Evolutionary conservation across 257 asterid genomes (phyloP).

Genomic region (Solanum lignicaule): DNA sequence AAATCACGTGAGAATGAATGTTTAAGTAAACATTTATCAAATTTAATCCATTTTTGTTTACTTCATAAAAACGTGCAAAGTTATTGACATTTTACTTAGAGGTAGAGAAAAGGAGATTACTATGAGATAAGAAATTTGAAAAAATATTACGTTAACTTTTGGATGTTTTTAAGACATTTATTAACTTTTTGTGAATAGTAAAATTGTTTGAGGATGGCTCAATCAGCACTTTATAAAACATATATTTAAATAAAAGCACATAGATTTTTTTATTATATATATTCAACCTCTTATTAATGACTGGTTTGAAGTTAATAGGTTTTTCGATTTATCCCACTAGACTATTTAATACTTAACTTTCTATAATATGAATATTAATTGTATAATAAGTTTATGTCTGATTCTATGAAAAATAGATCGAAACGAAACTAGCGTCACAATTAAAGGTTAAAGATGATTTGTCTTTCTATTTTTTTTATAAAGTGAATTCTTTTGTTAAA

Average conservation of each 20-base stretch:
- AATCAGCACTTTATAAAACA: neutral
- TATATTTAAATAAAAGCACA: neutral
- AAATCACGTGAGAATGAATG: neutral
- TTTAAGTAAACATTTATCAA: no score
- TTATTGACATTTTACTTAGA: neutral
- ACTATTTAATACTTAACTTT: neutral
- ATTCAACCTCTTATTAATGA: neutral
- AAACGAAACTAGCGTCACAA: no score
- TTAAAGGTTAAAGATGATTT: neutral
- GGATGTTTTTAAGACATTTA: neutral
- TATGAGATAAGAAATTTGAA: neutral
- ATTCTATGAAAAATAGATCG: no score
- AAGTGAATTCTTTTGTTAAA: no score
- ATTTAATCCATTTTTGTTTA: neutral
- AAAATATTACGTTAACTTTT: neutral
- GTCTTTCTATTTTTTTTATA: no score
- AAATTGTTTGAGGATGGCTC: neutral
- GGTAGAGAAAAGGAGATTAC: neutral
- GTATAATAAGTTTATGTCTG: neutral
- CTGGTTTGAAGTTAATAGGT: fast-evolving
- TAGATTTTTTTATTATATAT: neutral
- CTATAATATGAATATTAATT: neutral
- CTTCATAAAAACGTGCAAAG: neutral
- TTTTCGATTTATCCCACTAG: neutral
- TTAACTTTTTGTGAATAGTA: neutral